Evolutionary conservation across 163 green algal genomes (phyloP), one percentile per base, ranked within the genome.

Genomic region (Chlorella variabilis): DNA sequence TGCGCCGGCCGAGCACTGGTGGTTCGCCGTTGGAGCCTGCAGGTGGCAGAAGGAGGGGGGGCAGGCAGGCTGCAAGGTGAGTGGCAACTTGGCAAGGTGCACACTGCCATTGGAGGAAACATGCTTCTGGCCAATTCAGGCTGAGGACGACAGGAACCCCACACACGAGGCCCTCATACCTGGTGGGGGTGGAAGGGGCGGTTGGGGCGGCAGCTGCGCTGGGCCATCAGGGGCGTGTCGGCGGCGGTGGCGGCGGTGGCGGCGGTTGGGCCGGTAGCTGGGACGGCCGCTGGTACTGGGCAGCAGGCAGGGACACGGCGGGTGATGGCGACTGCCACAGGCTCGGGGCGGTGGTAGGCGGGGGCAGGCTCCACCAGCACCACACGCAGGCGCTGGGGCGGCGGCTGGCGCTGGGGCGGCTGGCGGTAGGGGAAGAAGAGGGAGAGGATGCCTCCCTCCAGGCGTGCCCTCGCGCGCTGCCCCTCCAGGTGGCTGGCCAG

Each of bases 371-470:
- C 45, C 11, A 54, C 45, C 15, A 54, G 45, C 45, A 54, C 45
- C 45, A 54, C 11, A 15, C 45, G 54, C 20, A 63, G 20, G 23
- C 54, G 54, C 54, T 63, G 54, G 23, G 54, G 6, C 5, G 54
- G 54, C 54, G 15, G 45, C 45, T 11, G 45, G 45, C 11, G 45
- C 45, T 11, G 45, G 45, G 45, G 45, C 45, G 45, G 31, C 27
- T 25, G 41, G 67, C 36, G 66, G 77, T 71, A 71, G 27, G 77
- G 77, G 61, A 83, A 73, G 77, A 48, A 61, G 36, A 83, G 20
- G 67, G 27, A 42, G 13, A 83, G 77, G 5, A 77, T 6, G 77
- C 77, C 77, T 20, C 11, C n/a, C 29, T 77, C 51, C 34, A 83
- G 39, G 48, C 38, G 4, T 3, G 67, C 66, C 17, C 11, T 21